A percentile compares a stretch with the other conserved stretches of the same genome.
Conservation (phyloP, 306 rosid genomes). For the cucumber (Cucumis sativus) region Cucumber_9930_V3 NC_026657.2:9848501-9849000, state of each 20-base stretch:
- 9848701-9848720: slow-evolving; percentile 63
- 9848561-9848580: slow-evolving; percentile 81
- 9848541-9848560: slow-evolving; percentile 56
- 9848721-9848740: slow-evolving; percentile 97
- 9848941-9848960: neutral
- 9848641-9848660: slow-evolving; percentile 73
- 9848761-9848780: slow-evolving; percentile 31
- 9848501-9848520: slow-evolving; percentile 21
- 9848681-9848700: slow-evolving; percentile 96
- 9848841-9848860: neutral
- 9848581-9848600: slow-evolving; percentile 91
- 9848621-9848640: slow-evolving; percentile 90
- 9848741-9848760: slow-evolving; percentile 97
- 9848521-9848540: slow-evolving; percentile 55
- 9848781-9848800: neutral
- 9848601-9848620: slow-evolving; percentile 90
- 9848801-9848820: neutral
- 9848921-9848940: neutral
- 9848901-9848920: neutral
- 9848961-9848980: neutral
- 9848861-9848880: neutral
- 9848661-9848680: slow-evolving; percentile 82
- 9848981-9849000: neutral
- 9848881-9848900: neutral
- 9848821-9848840: neutral